Percentiles rank a stretch among this genome's conserved stretches.
phyloP scores from a whole-genome alignment of 495 filamentous ascomycete genomes.

The Lichenothelia convexa region DNA sequence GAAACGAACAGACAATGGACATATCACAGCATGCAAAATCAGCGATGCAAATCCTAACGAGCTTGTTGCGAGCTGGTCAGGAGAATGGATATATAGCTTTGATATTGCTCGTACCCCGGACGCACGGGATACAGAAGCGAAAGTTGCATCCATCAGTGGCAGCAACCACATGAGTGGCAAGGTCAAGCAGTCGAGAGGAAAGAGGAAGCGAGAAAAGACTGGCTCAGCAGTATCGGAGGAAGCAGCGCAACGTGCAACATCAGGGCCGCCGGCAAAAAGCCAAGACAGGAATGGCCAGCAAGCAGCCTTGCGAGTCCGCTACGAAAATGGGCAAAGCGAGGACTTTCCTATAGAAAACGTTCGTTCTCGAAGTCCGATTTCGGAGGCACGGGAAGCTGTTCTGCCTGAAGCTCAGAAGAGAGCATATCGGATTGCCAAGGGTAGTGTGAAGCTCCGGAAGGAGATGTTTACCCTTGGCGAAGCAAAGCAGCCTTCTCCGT shows the following conservation, averaged over 20 bases:
- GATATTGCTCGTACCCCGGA: constrained; percentile 47
- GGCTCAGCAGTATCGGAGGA: constrained; percentile 30
- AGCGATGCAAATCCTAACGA: constrained; percentile 61
- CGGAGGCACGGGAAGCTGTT: constrained; percentile 24
- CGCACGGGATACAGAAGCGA: constrained; percentile 16
- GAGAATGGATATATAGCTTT: constrained; percentile 58
- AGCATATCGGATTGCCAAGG: constrained; percentile 36
- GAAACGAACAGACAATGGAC: constrained; percentile 35
- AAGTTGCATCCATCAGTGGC: too few species aligned
- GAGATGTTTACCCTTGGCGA: constrained; percentile 32
- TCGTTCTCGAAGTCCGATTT: constrained; percentile 15
- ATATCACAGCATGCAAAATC: constrained; percentile 66
- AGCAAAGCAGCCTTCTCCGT: constrained; percentile 15
- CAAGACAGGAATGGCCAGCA: constrained; percentile 19
- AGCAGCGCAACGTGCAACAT: constrained; percentile 22
- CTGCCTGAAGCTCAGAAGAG: constrained; percentile 32
- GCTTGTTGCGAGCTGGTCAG: constrained; percentile 59
- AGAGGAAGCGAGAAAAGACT: constrained; percentile 40
- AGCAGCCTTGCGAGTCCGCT: constrained; percentile 35
- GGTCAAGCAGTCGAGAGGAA: constrained; percentile 22
- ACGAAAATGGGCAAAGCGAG: constrained; percentile 43
- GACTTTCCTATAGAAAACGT: constrained; percentile 27
- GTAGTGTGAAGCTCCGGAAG: constrained; percentile 37
- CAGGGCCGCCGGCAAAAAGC: constrained; percentile 25
- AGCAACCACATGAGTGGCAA: constrained; percentile 13